These are phyloP conservation scores for Penicillium roqueforti DNA, from an alignment of 495 filamentous ascomycete genomes.

Conservation along the genomic window DNA sequence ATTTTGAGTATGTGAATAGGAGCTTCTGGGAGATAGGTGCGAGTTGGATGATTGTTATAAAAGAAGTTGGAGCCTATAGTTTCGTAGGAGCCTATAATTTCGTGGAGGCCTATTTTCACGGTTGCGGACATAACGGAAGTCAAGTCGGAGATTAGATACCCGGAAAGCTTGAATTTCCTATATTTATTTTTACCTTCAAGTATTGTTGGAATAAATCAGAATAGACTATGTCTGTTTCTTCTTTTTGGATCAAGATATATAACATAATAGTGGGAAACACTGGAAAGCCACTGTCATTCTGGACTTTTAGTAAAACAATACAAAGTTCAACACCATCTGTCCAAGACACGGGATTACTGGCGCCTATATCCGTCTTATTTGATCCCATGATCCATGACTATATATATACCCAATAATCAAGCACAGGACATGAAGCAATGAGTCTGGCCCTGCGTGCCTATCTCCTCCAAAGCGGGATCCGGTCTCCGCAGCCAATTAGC, in stretches of 20 bases:
- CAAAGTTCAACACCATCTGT: neutral
- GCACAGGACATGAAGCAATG: conserved; percentile 17
- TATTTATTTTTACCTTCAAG: neutral
- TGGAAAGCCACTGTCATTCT: neutral
- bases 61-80: too few species aligned
- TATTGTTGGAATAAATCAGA: too few species aligned
- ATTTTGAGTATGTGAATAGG: too few species aligned
- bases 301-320: neutral
- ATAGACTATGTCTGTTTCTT: neutral
- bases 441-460: conserved; percentile 14
- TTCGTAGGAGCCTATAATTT: neutral
- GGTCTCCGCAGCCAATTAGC: conserved; percentile 14
- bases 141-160: neutral
- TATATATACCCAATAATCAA: neutral
- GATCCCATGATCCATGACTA: neutral
- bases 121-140: neutral
- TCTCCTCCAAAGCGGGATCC: conserved; percentile 4
- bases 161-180: neutral
- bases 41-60: too few species aligned
- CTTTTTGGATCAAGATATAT: too few species aligned
- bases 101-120: neutral
- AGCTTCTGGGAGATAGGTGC: too few species aligned
- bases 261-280: neutral
- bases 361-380: too few species aligned
- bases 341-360: neutral